Base-by-base conservation (phyloP, 164 flowering plant genomes). In the Vitis riparia region DNA sequence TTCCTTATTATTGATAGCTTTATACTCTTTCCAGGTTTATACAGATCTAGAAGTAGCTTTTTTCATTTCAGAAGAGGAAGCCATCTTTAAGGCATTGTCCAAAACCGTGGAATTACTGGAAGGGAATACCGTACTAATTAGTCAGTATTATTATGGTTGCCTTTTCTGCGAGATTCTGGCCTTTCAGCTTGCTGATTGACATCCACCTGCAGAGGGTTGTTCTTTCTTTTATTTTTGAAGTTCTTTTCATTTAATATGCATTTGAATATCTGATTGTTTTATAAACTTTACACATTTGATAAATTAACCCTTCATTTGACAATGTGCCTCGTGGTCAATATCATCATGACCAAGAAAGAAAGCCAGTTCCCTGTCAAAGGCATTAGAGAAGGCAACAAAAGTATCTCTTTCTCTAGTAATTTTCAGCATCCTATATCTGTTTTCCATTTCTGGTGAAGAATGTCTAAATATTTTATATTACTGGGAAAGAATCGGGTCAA, bases 41-140 rank as follows among this genome's bases (percentile, higher is more conserved):
- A 77, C 91, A 51, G 99, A 95, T 78, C 76, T 95, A 79, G 99
- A 95, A 83, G 98, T 93, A 65, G 98, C 97, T 63, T 95, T 93
- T 84, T 88, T 95, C 63, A 89, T 95, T 76, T 91, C 97, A 62
- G 99, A 95, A 83, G 97, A 93, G 53, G 85, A 85, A 59, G 68
- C 76, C 63, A 73, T 93, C 59, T 84, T 81, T 63, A 86, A 86
- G 80, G 97, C 94, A n/a, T 76, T 93, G 71, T 84, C 97, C 68
- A 91, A 86, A 73, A 89, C 97, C 11, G 93, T 95, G 69, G 99
- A 95, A 83, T 75, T 95, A 64, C 79, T 95, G 12, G 89, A 91
- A 77, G 98, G 98, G 59, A 86, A 79, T 76, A 90, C 97, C 68
- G 85, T 97, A 71, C 73, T 82, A 55, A 90, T 90, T 56, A 93